Conservation (phyloP, 1,284 basidiomycete species). For the Trichosporon asahii region DNA sequence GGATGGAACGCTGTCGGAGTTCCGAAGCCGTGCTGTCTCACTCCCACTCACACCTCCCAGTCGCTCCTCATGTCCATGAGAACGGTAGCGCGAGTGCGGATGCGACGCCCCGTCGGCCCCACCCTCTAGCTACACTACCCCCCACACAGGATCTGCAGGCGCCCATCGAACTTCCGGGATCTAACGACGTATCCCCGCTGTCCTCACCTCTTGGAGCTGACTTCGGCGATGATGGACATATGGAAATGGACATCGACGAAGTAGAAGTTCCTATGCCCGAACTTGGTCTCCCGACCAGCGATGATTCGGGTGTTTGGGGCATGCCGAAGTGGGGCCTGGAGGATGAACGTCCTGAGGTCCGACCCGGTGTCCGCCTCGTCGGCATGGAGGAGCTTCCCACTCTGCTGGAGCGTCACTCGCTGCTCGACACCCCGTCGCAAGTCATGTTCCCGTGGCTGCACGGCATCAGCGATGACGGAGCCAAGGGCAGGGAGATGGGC, state of each 20-base stretch:
- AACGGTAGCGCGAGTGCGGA: slow-evolving; percentile 16
- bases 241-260: slow-evolving; percentile 29
- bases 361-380: slow-evolving; percentile 45
- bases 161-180: slow-evolving; percentile 6
- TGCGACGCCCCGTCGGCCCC: slow-evolving; percentile 23
- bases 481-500: slow-evolving; percentile 46
- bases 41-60: slow-evolving; percentile 14
- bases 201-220: slow-evolving; percentile 15
- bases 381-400: slow-evolving; percentile 45
- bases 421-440: slow-evolving; percentile 48
- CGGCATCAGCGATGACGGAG: slow-evolving; percentile 50
- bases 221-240: neutral
- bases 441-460: slow-evolving; percentile 52
- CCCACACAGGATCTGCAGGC: slow-evolving; percentile 4
- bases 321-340: slow-evolving; percentile 50
- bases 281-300: slow-evolving; percentile 22
- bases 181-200: slow-evolving; percentile 13
- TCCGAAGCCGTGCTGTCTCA: slow-evolving; percentile 38
- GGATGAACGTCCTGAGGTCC: slow-evolving; percentile 41
- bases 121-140: slow-evolving; percentile 14
- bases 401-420: slow-evolving; percentile 43
- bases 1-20: slow-evolving; percentile 46
- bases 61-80: slow-evolving; percentile 8
- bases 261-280: slow-evolving; percentile 22
- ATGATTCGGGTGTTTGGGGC: slow-evolving; percentile 40